Base-by-base conservation (phyloP, 192 early-diverging fungal species). In the Gonapodya prolifera region DNA sequence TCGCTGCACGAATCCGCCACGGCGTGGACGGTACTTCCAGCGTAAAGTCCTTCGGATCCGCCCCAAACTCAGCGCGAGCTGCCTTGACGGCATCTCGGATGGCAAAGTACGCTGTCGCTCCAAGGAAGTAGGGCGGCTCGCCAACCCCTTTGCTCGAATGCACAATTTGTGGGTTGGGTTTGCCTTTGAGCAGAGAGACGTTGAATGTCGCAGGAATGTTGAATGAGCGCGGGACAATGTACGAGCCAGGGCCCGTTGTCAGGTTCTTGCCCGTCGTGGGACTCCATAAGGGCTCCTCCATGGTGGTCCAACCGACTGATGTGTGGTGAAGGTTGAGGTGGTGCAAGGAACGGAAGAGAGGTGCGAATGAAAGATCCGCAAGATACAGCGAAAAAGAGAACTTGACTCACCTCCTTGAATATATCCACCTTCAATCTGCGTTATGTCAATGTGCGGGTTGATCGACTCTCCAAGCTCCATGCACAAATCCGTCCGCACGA, bases 401-500 rank as follows among this genome's bases (percentile, higher is more conserved):
- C n/a, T n/a, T n/a, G n/a, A n/a, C n/a, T n/a, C n/a, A n/a, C n/a
- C 78, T 8, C 23, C 0, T 81, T 0, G 30, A 0, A 35, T 17
- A 2, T 71, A 80, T 80, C 75, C 31, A n/a, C 35, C 30, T n/a
- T 30, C 35, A 31, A 80, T 69, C 80, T 95, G 92, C 2, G 93
- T 93, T 70, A 94, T 86, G 81, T 95, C 94, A 61, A 95, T 87
- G 17, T 93, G 91, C 32, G 92, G 92, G 81, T 95, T 95, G 69
- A 95, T 87, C 31, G 89, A 89, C 70, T 86, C 84, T 75, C 93
- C 94, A 77, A 96, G 87, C 77, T 96, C 94, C 93, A 96, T 94
- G 70, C 85, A 82, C 69, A 96, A 83, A 80, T 96, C 93, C 0
- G 90, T 83, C 17, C 92, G 89, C 34, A 86, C 75, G 28, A 91